phyloP scores from a whole-genome alignment of 2,329 filamentous ascomycete genomes.

The Lasiodiplodia hormozganensis region DNA sequence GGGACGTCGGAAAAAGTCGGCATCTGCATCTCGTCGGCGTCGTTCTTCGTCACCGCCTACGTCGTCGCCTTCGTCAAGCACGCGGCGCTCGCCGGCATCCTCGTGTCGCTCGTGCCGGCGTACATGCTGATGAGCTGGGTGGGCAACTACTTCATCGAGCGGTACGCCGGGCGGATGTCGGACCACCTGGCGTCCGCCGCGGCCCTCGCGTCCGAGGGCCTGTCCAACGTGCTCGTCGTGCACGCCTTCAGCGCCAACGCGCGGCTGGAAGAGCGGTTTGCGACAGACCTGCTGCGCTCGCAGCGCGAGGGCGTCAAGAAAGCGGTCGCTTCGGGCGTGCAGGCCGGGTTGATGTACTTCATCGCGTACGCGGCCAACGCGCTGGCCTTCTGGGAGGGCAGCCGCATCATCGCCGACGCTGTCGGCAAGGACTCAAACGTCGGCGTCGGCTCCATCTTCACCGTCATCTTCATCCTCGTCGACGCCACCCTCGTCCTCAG shows the following conservation, averaged over 20 bases:
- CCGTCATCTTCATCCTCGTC: constrained; percentile 62
- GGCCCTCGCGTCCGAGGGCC: constrained; percentile 67
- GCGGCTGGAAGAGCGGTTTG: constrained; percentile 67
- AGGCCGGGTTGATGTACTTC: constrained; percentile 70
- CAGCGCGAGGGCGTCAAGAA: constrained; percentile 65
- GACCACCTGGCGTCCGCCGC: constrained; percentile 64
- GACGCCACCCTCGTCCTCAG: constrained; percentile 59
- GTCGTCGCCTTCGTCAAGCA: constrained; percentile 72
- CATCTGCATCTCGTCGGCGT: constrained; percentile 65
- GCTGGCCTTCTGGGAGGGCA: constrained; percentile 73
- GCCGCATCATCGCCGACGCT: constrained; percentile 59
- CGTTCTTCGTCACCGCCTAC: constrained; percentile 73
- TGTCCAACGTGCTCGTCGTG: constrained; percentile 67
- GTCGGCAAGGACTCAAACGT: constrained; percentile 37
- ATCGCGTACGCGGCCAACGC: constrained; percentile 72
- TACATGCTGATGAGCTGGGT: constrained; percentile 66
- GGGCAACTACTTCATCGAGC: constrained; percentile 62
- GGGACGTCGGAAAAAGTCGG: constrained; percentile 76
- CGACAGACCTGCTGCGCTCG: constrained; percentile 58
- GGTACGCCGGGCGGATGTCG: constrained; percentile 58
- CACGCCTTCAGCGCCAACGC: constrained; percentile 68
- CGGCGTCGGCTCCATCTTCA: constrained; percentile 58
- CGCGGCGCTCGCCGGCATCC: constrained; percentile 67
- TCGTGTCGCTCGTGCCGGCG: constrained; percentile 68
- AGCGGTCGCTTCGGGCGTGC: constrained; percentile 61